phyloP scores from a whole-genome alignment of 306 rosid species.

The Cicer pinnatifidum region DNA sequence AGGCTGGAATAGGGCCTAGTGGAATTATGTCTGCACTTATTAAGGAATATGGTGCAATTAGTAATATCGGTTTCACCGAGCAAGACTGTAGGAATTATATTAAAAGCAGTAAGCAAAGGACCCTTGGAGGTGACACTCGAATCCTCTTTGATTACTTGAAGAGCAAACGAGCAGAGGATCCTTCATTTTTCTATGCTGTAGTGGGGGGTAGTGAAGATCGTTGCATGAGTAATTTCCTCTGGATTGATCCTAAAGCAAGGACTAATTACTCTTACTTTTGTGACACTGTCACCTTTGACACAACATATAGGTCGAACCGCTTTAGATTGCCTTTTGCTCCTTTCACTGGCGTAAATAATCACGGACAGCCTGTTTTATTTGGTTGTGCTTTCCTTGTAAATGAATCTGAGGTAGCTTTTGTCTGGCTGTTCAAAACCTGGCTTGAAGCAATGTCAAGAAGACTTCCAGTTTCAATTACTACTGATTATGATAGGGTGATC shows the following conservation, averaged over 20 bases:
- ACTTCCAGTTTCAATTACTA: constrained; percentile 49
- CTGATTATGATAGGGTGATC: constrained; percentile 51
- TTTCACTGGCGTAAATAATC: constrained; percentile 49
- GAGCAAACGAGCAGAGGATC: constrained; percentile 46
- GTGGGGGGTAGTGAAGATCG: constrained; percentile 47
- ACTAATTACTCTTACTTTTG: constrained; percentile 47
- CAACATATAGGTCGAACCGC: constrained; percentile 52
- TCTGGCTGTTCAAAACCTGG: constrained; percentile 49
- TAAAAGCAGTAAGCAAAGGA: constrained; percentile 48
- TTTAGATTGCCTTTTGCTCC: constrained; percentile 51
- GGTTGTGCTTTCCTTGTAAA: constrained; percentile 46
- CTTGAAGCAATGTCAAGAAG: constrained; percentile 43
- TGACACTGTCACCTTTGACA: constrained; percentile 52
- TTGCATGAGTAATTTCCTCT: constrained; percentile 46
- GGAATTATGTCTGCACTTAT: constrained; percentile 51
- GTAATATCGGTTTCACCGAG: constrained; percentile 50
- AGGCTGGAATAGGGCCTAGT: constrained; percentile 51
- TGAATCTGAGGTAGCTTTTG: constrained; percentile 47
- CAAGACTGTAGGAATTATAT: constrained; percentile 53
- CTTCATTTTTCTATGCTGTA: constrained; percentile 49
- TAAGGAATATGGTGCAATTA: constrained; percentile 46
- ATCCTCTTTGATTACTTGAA: constrained; percentile 50
- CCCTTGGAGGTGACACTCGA: constrained; percentile 51
- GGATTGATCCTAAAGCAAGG: constrained; percentile 48
- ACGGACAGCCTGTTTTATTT: constrained; percentile 49